Base-by-base conservation (phyloP, 371 early-diverging fungal species). In the Mortierella sp. region DNA sequence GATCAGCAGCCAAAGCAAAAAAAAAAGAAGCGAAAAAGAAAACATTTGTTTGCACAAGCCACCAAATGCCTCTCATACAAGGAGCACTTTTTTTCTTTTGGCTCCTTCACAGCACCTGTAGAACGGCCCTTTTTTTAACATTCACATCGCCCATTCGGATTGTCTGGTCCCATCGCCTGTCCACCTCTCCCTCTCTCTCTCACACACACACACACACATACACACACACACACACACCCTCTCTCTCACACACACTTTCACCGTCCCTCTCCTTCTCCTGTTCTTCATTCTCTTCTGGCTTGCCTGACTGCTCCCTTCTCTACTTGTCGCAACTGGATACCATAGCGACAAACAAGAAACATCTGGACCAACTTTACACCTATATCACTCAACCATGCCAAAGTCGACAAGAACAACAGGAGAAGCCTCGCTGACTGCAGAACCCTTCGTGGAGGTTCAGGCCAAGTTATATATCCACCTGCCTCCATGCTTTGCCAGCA, bases 401-500 rank as follows among this genome's bases (percentile, higher is more conserved):
- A 83, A 84, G 71, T 43, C 76, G 19, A 57, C 55, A 54, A 40
- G 43, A 40, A 54, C 37, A 73, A n/a, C 73, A 53, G 51, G 53
- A 53, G n/a, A 19, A 14, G 28, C 31, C 19, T 48, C 61, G 44
- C 64, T 48, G 50, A 6, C 44, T 54, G 37, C 78, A 57, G 81
- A 79, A 78, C 85, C 91, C 26, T 95, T 95, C 76, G 88, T 91
- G 48, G 92, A 93, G 87, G 89, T 93, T 71, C 89, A 89, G 71
- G 90, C 90, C 46, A 91, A 87, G 74, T 74, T 95, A 77, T 93
- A 93, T 76, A 88, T 96, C 79, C 94, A 94, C 73, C 89, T 97
- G 76, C 93, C 97, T 10, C 96, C 97, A 48, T 90, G 91, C 81
- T 95, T 94, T 88, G 90, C 91, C 76, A 88, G 89, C 72, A 93